Conservation (phyloP, 371 early-diverging fungal genomes). For the Mucor sp. region DNA sequence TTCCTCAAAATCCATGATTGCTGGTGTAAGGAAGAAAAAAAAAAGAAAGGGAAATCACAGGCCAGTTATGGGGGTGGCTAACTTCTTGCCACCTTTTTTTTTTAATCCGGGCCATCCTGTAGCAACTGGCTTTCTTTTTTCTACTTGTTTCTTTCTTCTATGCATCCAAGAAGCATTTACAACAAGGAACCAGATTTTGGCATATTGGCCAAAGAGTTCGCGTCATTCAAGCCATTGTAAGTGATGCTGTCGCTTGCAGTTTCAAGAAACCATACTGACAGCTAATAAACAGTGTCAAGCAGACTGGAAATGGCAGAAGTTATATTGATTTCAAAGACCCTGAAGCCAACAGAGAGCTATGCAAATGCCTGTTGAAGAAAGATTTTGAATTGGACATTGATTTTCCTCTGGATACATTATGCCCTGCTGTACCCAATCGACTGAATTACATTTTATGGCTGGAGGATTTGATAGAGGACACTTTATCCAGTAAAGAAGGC, state of each 20-base stretch:
- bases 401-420: slow-evolving; percentile 64
- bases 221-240: slow-evolving; percentile 12
- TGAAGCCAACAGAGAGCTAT: slow-evolving; percentile 50
- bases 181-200: slow-evolving; percentile 40
- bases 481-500: not conserved
- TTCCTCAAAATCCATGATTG: slow-evolving; percentile 10
- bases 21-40: not conserved
- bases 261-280: not conserved
- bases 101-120: too few relatives aligned
- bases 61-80: not conserved
- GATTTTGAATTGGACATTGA: slow-evolving; percentile 61
- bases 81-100: not conserved
- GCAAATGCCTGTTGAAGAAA: slow-evolving; percentile 56
- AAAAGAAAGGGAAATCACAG: not conserved
- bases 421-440: slow-evolving; percentile 67
- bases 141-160: slow-evolving; percentile 9
- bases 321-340: slow-evolving; percentile 48
- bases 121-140: not conserved
- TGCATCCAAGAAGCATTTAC: slow-evolving; percentile 43
- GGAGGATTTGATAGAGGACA: slow-evolving; percentile 57
- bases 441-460: slow-evolving; percentile 71
- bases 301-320: slow-evolving; percentile 9
- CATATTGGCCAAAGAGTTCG: slow-evolving; percentile 30
- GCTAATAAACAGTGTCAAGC: slow-evolving; percentile 13
- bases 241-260: not conserved